Evolutionary conservation across 83 land plant genomes (phyloP).

Genomic region (Thuja plicata): DNA sequence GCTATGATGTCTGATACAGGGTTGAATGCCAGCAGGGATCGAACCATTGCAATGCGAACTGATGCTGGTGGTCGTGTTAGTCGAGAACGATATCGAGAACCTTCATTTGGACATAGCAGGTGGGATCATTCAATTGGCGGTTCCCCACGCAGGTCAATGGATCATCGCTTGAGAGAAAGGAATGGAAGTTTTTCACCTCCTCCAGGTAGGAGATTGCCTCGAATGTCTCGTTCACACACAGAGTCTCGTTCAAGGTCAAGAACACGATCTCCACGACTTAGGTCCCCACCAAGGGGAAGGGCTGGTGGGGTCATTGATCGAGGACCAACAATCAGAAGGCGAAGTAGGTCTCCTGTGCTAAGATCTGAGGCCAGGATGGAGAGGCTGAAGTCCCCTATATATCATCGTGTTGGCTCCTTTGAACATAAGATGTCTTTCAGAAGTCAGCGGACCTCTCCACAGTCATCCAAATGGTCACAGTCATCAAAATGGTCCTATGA

Average conservation of each 20-base stretch:
- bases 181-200: conserved; percentile 45
- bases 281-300: conserved; percentile 30
- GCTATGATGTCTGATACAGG: conserved; percentile 27
- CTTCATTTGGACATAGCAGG: conserved; percentile 18
- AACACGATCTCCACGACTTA: conserved; percentile 46
- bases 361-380: conserved; percentile 41
- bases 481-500: conserved; percentile 51
- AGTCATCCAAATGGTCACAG: conserved; percentile 48
- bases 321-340: conserved; percentile 16
- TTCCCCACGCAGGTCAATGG: conserved; percentile 23
- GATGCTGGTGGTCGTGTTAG: conserved; percentile 19
- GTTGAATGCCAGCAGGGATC: conserved; percentile 21
- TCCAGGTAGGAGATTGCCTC: conserved; percentile 13
- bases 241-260: conserved; percentile 50
- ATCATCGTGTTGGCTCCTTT: conserved; percentile 27
- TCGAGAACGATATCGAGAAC: conserved; percentile 26
- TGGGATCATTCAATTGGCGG: conserved; percentile 20
- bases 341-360: conserved; percentile 37
- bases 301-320: conserved; percentile 17
- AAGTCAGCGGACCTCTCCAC: conserved; percentile 55
- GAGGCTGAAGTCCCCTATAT: conserved; percentile 34
- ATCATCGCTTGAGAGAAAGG: conserved; percentile 27
- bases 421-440: conserved; percentile 39
- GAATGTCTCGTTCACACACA: conserved; percentile 25
- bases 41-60: conserved; percentile 25